Conservation (phyloP, 1,139 yeast species). For the Citeromyces hawaiiensis region DNA sequence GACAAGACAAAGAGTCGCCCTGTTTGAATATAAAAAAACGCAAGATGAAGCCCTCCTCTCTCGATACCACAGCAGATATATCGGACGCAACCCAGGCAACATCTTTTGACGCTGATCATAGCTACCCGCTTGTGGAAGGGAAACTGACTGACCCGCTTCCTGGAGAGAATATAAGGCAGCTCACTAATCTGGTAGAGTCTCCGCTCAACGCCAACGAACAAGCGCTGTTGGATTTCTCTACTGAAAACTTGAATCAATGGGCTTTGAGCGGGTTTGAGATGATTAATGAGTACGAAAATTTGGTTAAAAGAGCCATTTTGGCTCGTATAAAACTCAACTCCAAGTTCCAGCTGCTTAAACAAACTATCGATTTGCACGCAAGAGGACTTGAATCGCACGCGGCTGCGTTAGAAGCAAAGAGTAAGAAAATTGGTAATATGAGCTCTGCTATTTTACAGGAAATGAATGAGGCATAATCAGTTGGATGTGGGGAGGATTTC, state of each 20-base stretch:
- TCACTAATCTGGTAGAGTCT: background rate
- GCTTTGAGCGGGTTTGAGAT: slow-evolving; percentile 18
- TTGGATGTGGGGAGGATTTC: slow-evolving; percentile 1
- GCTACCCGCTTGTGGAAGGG: background rate
- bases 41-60: too few species aligned
- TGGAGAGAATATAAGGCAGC: background rate
- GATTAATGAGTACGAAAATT: slow-evolving; percentile 16
- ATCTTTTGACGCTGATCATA: too few species aligned
- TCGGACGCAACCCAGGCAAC: too few species aligned
- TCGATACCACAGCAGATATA: too few species aligned
- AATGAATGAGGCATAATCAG: slow-evolving; percentile 6
- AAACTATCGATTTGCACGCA: slow-evolving; percentile 23
- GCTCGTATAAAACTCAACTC: slow-evolving; percentile 24
- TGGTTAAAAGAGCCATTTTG: slow-evolving; percentile 19
- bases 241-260: slow-evolving; percentile 22
- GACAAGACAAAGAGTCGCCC: too few species aligned
- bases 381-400: slow-evolving; percentile 20
- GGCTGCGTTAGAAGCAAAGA: slow-evolving; percentile 19
- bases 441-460: slow-evolving; percentile 25
- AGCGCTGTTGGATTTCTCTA: slow-evolving; percentile 13
- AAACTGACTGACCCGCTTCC: background rate
- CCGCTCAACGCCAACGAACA: slow-evolving; percentile 6
- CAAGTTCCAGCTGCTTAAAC: slow-evolving; percentile 15
- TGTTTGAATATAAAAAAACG: too few species aligned
- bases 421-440: slow-evolving; percentile 20